A percentile compares a stretch with the other conserved stretches of the same genome.
phyloP scores from a whole-genome alignment of 331 rosid genomes.

The Cydonia oblonga region DNA sequence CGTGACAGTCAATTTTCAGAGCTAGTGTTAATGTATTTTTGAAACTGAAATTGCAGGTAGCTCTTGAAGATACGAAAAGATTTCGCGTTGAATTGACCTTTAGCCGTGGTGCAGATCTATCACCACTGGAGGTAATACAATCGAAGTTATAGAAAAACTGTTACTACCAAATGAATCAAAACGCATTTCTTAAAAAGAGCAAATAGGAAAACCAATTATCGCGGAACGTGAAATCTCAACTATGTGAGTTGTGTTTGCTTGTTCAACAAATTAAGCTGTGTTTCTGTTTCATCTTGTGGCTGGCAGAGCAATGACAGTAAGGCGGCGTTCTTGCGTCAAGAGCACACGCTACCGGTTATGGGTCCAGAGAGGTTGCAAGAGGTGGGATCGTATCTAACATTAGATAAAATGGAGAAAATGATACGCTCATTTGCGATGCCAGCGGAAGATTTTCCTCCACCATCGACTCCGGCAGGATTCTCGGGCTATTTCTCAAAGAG shows the following conservation, averaged over 20 bases:
- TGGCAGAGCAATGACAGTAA: conserved; percentile 57
- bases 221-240: no score
- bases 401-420: conserved; percentile 86
- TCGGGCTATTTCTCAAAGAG: conserved; percentile 85
- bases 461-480: conserved; percentile 74
- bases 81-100: conserved; percentile 81
- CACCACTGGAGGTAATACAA: conserved; percentile 79
- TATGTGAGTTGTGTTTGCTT: not conserved
- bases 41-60: conserved; percentile 50
- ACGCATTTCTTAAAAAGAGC: not conserved
- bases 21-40: no score
- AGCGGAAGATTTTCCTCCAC: conserved; percentile 93
- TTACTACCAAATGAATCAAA: not conserved
- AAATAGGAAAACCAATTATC: not conserved
- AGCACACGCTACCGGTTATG: conserved; percentile 84
- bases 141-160: not conserved
- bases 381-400: conserved; percentile 63
- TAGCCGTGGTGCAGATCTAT: conserved; percentile 94
- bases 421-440: conserved; percentile 96
- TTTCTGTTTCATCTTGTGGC: conserved; percentile 4
- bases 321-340: conserved; percentile 72
- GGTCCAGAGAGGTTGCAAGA: conserved; percentile 98
- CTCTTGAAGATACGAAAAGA: conserved; percentile 79
- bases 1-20: no score
- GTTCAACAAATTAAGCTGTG: conserved; percentile 9